Evolutionary conservation across 768 basidiomycete species (phyloP), one percentile per base, ranked within the genome.

Genomic region (Dendrothele bispora): DNA sequence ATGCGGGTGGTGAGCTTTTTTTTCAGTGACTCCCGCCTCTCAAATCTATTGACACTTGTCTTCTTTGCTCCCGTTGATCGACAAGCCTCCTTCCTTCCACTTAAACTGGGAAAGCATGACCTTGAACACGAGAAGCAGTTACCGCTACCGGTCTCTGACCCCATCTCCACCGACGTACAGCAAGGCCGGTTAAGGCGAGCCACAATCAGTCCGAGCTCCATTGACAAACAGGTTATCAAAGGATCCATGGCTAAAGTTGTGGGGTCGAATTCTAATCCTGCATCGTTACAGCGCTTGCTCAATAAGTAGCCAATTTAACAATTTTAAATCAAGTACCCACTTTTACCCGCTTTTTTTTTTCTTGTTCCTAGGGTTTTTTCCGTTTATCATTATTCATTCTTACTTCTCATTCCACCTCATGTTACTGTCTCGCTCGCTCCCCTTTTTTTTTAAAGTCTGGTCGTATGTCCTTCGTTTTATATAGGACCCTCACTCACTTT

Each of bases 231-330:
- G 26, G 65, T 75, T 53, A 68, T 80, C 60, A 80, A 77, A 56
- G 74, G 77, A 30, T 76, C 80, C 17, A 77, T 81, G 73, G 69
- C 72, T 15, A 79, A 80, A 56, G 75, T 79, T 26, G 70, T 75
- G 20, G 52, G 62, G 59, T 42, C 68, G 58, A 49, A 54, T 22
- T 50, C 60, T 3, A 55, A 63, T 11, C 27, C 56, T 29, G 51
- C 59, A 7, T 57, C 62, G 15, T 43, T 67, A 4, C 65, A 64
- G 35, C 64, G 58, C 22, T 47, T 63, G 12, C 50, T 65, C 14
- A 52, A 36, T 24, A 28, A n/a, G 17, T 21, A 5, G 5, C 17
- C 39, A 24, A 14, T 39, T 22, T 39, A 49, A 15, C 2, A 8
- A n/a, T n/a, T n/a, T n/a, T n/a, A n/a, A n/a, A n/a, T n/a, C n/a